These are phyloP conservation scores for Cenococcum geophilum DNA, from an alignment of 495 filamentous ascomycete genomes.

Conservation along the genomic window DNA sequence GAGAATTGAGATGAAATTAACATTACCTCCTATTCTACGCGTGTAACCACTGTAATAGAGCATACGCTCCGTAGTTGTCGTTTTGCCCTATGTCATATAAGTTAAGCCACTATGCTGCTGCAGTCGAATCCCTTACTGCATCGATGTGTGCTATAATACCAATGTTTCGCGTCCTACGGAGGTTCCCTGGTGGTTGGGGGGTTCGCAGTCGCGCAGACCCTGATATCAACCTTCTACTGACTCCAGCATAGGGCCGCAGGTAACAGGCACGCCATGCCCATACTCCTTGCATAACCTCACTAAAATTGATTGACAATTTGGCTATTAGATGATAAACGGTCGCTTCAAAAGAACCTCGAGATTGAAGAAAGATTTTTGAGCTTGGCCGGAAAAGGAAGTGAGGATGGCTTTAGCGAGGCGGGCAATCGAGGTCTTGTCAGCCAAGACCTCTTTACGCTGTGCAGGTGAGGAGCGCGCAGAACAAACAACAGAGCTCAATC, in stretches of 20 bases:
- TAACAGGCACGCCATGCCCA: conserved; percentile 21
- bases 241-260: conserved; percentile 17
- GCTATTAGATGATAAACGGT: not conserved
- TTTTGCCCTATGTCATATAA: conserved; percentile 66
- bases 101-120: not conserved
- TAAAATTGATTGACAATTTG: not conserved
- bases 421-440: not conserved
- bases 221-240: conserved; percentile 21
- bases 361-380: conserved; percentile 1
- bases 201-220: conserved; percentile 1
- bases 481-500: not conserved
- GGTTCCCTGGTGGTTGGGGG: conserved; percentile 12
- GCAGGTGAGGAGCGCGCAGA: conserved; percentile 5
- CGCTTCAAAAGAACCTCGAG: not conserved
- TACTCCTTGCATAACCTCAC: conserved; percentile 20
- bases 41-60: conserved; percentile 94
- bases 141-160: conserved; percentile 99
- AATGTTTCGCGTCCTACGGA: conserved; percentile 77
- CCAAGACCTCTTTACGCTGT: not conserved
- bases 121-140: conserved; percentile 54
- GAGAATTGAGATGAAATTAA: not conserved
- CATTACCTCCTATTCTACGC: conserved; percentile 74
- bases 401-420: not conserved
- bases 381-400: conserved; percentile 4
- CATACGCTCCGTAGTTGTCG: conserved; percentile 98